Conservation (phyloP, 257 asterid species). For the Linaria vulgaris region DNA sequence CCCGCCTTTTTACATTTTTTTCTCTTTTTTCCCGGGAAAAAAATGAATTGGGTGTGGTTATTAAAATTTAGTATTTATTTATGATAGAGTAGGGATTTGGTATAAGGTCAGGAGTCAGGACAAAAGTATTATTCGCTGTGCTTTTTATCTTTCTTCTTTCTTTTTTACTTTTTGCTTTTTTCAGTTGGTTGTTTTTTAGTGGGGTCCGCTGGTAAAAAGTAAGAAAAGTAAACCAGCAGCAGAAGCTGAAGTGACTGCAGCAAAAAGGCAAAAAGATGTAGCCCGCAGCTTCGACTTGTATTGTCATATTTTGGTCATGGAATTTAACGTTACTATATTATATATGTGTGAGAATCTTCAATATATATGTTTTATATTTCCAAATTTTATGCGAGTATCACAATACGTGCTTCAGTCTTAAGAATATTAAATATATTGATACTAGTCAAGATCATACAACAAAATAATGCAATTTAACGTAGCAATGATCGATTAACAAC, state of each 20-base stretch:
- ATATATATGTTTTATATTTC: no score
- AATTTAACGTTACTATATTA: no score
- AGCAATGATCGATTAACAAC: no score
- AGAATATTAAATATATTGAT: no score
- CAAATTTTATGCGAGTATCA: no score
- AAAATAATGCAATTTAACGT: no score
- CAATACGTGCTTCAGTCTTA: no score
- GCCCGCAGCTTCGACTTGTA: constrained; percentile 51
- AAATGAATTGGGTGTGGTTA: constrained; percentile 1
- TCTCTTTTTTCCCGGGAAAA: constrained; percentile 42
- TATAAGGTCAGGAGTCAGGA: neutral
- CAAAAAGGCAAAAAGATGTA: constrained; percentile 28
- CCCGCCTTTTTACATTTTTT: constrained; percentile 20
- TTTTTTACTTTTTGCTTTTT: constrained; percentile 14
- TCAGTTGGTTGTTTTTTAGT: neutral
- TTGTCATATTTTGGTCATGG: constrained; percentile 11
- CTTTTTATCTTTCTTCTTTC: neutral
- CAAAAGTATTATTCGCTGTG: constrained; percentile 3
- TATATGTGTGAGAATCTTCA: no score
- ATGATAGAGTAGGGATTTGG: neutral
- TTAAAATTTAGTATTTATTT: no score
- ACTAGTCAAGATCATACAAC: no score
- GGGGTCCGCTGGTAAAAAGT: constrained; percentile 19
- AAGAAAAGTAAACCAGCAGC: constrained; percentile 7
- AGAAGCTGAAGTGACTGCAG: constrained; percentile 52